Conservation (phyloP, 352 stramenopile genomes). For the Blastocystis sp. region DNA sequence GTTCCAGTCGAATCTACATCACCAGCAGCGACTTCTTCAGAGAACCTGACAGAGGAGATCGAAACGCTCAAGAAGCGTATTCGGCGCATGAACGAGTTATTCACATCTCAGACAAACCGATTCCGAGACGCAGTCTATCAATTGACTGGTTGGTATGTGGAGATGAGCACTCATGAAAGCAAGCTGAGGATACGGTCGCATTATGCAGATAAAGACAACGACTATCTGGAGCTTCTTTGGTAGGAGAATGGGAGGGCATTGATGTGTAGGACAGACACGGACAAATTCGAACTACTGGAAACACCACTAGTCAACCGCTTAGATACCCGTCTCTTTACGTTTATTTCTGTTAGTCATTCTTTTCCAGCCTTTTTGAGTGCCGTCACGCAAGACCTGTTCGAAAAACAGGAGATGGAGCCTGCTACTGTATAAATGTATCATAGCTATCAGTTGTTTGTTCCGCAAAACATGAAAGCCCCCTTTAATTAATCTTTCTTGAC, state of each 20-base stretch:
- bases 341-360: slow-evolving; percentile 42
- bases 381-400: slow-evolving; percentile 45
- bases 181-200: not conserved
- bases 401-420: slow-evolving; percentile 7
- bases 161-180: slow-evolving; percentile 33
- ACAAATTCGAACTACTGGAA: slow-evolving; percentile 40
- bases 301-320: slow-evolving; percentile 31
- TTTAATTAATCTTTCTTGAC: slow-evolving; percentile 52
- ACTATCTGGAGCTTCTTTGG: slow-evolving; percentile 36
- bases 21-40: not conserved
- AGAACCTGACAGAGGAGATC: not conserved
- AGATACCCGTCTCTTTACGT: slow-evolving; percentile 21
- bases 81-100: slow-evolving; percentile 38
- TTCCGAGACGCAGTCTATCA: slow-evolving; percentile 57
- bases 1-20: not conserved
- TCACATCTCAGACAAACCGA: slow-evolving; percentile 37
- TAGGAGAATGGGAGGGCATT: not conserved
- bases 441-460: not conserved
- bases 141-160: slow-evolving; percentile 35
- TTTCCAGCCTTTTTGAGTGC: slow-evolving; percentile 49
- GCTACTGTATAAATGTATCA: not conserved
- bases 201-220: not conserved
- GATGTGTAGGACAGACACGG: not conserved
- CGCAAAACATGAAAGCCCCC: not conserved
- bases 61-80: slow-evolving; percentile 56